Evolutionary conservation across 805 yeast genomes (phyloP).

Genomic region (Metschnikowia anglica): DNA sequence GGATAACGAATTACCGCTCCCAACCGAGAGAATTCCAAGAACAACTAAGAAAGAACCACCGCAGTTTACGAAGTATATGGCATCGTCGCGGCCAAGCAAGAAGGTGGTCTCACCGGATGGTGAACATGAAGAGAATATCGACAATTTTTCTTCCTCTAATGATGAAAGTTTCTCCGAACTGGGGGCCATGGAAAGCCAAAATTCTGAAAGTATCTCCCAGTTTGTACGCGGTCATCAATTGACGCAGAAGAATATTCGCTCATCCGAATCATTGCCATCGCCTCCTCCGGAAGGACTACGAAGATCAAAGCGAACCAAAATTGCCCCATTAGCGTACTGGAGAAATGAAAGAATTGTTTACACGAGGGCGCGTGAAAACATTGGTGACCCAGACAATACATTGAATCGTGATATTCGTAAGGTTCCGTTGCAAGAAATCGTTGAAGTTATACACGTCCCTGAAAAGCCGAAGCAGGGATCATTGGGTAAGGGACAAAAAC

Average conservation of each 20-base stretch:
- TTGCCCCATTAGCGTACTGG: slow-evolving; percentile 81
- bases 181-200: neutral
- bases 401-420: slow-evolving; percentile 32
- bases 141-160: neutral
- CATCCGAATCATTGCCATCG: slow-evolving; percentile 33
- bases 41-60: too few relatives aligned
- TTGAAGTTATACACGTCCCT: slow-evolving; percentile 55
- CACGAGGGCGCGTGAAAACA: slow-evolving; percentile 34
- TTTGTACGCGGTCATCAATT: neutral
- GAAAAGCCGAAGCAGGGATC: slow-evolving; percentile 22
- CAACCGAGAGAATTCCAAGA: too few relatives aligned
- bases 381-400: slow-evolving; percentile 44
- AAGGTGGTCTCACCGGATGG: neutral
- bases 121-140: neutral
- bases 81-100: too few relatives aligned
- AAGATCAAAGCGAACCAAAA: slow-evolving; percentile 62
- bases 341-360: slow-evolving; percentile 75
- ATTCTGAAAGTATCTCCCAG: neutral
- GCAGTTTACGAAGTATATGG: too few relatives aligned
- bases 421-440: slow-evolving; percentile 55
- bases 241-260: neutral
- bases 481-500: slow-evolving; percentile 3
- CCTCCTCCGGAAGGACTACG: slow-evolving; percentile 53
- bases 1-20: too few relatives aligned
- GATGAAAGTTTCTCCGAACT: neutral